Percentiles rank a stretch among this genome's conserved stretches.
Conservation (phyloP, 305 asterid species). For the Vinca major region DNA sequence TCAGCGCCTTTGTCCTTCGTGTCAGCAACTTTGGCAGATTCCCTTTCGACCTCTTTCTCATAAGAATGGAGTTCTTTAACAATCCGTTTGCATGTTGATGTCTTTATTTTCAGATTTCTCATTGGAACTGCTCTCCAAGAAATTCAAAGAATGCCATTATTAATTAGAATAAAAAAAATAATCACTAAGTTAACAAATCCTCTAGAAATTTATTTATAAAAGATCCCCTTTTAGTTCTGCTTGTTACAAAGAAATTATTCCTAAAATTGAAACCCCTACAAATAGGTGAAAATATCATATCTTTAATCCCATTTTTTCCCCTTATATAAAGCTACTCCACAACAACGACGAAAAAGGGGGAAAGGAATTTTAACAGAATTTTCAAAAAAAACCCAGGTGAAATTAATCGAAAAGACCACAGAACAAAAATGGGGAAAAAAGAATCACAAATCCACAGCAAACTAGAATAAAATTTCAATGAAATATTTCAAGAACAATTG, state of each 20-base stretch:
- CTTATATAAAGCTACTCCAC: too few species aligned
- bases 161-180: not conserved
- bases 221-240: not conserved
- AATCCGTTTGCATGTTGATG: constrained; percentile 71
- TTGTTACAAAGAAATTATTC: not conserved
- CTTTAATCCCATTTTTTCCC: too few species aligned
- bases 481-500: not conserved
- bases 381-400: not conserved
- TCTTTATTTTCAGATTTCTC: constrained; percentile 75
- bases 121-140: constrained; percentile 13
- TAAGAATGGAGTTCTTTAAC: constrained; percentile 76
- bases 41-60: constrained; percentile 75
- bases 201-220: not conserved
- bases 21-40: constrained; percentile 71
- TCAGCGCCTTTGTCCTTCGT: constrained; percentile 75
- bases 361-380: too few species aligned
- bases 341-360: too few species aligned
- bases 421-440: not conserved
- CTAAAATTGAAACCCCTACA: not conserved
- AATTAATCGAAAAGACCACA: not conserved
- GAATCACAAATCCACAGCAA: not conserved
- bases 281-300: too few species aligned
- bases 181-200: not conserved
- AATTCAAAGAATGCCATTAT: not conserved
- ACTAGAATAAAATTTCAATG: not conserved